Percentiles rank a stretch among this genome's conserved stretches.
Evolutionary conservation across 2,329 filamentous ascomycete species (phyloP).

Genomic region (Diaporthe velutina): DNA sequence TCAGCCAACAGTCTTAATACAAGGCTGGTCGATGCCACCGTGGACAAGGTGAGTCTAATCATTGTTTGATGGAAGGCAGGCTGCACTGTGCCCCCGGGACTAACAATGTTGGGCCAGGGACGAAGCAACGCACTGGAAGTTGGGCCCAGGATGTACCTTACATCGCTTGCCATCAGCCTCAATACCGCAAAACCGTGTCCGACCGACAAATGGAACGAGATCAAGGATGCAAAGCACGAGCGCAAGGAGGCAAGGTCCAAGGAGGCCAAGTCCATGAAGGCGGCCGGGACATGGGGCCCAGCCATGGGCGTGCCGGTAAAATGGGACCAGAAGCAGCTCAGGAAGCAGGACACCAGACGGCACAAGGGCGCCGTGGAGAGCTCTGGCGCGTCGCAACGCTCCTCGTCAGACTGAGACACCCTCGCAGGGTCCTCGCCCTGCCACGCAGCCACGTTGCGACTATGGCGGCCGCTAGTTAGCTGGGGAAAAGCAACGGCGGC

Average conservation of each 20-base stretch:
- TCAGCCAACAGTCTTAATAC: constrained; percentile 78
- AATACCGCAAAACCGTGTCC: constrained; percentile 38
- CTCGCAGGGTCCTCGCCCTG: background rate
- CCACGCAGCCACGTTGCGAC: background rate
- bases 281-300: constrained; percentile 35
- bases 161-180: constrained; percentile 37
- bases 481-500: background rate
- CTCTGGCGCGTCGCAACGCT: constrained; percentile 6
- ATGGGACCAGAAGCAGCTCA: constrained; percentile 36
- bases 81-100: background rate
- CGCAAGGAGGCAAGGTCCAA: constrained; percentile 36
- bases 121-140: constrained; percentile 34
- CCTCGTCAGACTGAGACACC: background rate
- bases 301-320: constrained; percentile 37
- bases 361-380: constrained; percentile 1
- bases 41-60: constrained; percentile 31
- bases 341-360: constrained; percentile 27
- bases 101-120: constrained; percentile 11
- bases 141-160: constrained; percentile 35
- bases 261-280: constrained; percentile 39
- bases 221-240: constrained; percentile 38
- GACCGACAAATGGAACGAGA: constrained; percentile 39
- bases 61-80: no score
- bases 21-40: constrained; percentile 69
- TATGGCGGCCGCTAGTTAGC: background rate